A percentile compares a stretch with the other conserved stretches of the same genome.
These are phyloP conservation scores for Penicillium robsamsonii DNA, from an alignment of 495 filamentous ascomycete species.

Conservation along the genomic window DNA sequence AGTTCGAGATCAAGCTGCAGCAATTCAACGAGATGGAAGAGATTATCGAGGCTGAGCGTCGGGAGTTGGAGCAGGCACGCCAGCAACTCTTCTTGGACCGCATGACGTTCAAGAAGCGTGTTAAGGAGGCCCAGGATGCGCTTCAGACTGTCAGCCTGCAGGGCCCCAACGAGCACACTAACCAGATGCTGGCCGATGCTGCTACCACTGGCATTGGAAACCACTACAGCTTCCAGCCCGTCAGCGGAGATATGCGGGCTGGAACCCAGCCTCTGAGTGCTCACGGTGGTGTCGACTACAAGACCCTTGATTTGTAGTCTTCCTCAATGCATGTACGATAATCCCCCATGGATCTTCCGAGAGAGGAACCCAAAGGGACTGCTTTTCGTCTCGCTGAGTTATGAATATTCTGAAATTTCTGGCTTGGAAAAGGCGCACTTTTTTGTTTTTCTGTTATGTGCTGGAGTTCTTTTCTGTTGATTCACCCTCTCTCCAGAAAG, in stretches of 20 bases:
- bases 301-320: slow-evolving; percentile 47
- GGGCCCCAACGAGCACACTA: slow-evolving; percentile 55
- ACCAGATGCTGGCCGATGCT: slow-evolving; percentile 49
- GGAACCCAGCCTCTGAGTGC: slow-evolving; percentile 65
- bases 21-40: slow-evolving; percentile 97
- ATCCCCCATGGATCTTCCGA: slow-evolving; percentile 17
- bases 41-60: slow-evolving; percentile 84
- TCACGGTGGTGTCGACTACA: slow-evolving; percentile 53
- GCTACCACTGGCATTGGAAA: slow-evolving; percentile 49
- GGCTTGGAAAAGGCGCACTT: slow-evolving; percentile 36
- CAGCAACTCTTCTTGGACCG: slow-evolving; percentile 93
- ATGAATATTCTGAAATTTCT: slow-evolving; percentile 30
- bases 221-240: slow-evolving; percentile 60
- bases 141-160: slow-evolving; percentile 59
- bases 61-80: slow-evolving; percentile 84
- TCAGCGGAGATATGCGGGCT: slow-evolving; percentile 39
- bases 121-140: slow-evolving; percentile 77
- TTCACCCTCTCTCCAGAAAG: slow-evolving; percentile 16
- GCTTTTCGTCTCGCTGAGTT: slow-evolving; percentile 20
- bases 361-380: slow-evolving; percentile 8
- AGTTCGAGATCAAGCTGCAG: slow-evolving; percentile 78
- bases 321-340: slow-evolving; percentile 31
- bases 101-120: slow-evolving; percentile 81
- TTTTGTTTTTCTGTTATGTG: slow-evolving; percentile 24
- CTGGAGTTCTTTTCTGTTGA: slow-evolving; percentile 23